Conservation (phyloP, 768 basidiomycete species). For the Lactarius akahatsu region DNA sequence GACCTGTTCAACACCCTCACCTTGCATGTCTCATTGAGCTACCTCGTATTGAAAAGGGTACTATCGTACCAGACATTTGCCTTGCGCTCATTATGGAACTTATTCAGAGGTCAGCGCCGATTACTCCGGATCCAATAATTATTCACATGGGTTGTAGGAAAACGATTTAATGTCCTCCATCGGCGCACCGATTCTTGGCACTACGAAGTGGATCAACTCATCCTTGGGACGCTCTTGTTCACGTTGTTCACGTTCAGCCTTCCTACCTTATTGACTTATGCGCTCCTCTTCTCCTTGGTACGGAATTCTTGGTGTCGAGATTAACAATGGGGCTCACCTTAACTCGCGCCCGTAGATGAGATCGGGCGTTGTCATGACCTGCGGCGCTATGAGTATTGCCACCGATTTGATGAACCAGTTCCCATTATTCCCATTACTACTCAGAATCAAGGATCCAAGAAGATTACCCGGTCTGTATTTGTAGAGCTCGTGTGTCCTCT, state of each 20-base stretch:
- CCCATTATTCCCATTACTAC: conserved; percentile 84
- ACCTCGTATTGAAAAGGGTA: conserved; percentile 57
- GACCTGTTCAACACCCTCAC: conserved; percentile 59
- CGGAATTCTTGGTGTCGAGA: background rate
- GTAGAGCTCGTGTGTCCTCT: background rate
- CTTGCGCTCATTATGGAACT: conserved; percentile 74
- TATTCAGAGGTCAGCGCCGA: conserved; percentile 74
- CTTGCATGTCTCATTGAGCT: conserved; percentile 68
- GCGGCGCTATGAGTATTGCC: conserved; percentile 61
- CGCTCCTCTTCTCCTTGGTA: conserved; percentile 76
- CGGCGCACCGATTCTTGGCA: conserved; percentile 87
- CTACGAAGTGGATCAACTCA: conserved; percentile 89
- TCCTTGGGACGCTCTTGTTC: conserved; percentile 92
- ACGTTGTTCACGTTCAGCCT: conserved; percentile 77
- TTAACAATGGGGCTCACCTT: background rate
- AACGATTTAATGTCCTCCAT: conserved; percentile 82
- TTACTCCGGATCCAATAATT: background rate
- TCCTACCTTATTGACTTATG: conserved; percentile 86
- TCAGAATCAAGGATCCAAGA: conserved; percentile 79
- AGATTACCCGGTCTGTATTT: conserved; percentile 67
- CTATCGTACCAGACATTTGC: conserved; percentile 60
- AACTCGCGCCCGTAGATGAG: conserved; percentile 43
- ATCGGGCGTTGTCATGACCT: conserved; percentile 52
- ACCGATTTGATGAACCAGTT: conserved; percentile 89
- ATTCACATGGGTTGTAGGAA: conserved; percentile 51